phyloP scores from a whole-genome alignment of 768 basidiomycete species.

The Paxillus rubicundulus region DNA sequence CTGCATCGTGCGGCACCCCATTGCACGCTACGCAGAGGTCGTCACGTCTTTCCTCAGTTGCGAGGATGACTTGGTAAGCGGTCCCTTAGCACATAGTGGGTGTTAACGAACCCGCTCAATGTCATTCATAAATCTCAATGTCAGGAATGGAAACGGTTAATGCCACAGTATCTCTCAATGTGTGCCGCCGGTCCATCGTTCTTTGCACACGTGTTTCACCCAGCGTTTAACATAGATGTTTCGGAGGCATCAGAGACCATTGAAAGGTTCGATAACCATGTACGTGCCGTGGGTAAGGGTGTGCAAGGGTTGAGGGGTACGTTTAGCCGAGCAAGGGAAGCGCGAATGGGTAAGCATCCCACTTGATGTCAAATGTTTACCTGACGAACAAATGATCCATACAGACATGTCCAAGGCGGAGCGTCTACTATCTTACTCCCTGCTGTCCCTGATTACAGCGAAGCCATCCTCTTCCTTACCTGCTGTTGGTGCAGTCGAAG shows the following conservation, averaged over 20 bases:
- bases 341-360: slow-evolving; percentile 54
- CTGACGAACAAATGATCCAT: background rate
- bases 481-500: slow-evolving; percentile 45
- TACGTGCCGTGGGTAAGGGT: slow-evolving; percentile 62
- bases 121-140: background rate
- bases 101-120: background rate
- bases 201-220: slow-evolving; percentile 79
- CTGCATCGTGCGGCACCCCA: slow-evolving; percentile 68
- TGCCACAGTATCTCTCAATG: slow-evolving; percentile 57
- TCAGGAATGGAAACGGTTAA: slow-evolving; percentile 70
- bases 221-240: slow-evolving; percentile 76
- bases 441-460: slow-evolving; percentile 73
- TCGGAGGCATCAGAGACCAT: slow-evolving; percentile 63
- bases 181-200: slow-evolving; percentile 73
- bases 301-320: slow-evolving; percentile 64
- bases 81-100: background rate
- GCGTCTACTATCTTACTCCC: slow-evolving; percentile 66
- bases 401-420: slow-evolving; percentile 82
- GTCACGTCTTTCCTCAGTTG: slow-evolving; percentile 77
- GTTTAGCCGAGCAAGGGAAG: slow-evolving; percentile 62
- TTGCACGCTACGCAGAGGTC: slow-evolving; percentile 76
- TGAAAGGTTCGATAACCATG: slow-evolving; percentile 63
- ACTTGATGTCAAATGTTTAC: background rate
- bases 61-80: slow-evolving; percentile 69
- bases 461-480: slow-evolving; percentile 54